These are phyloP conservation scores for Thelephora terrestris DNA, from an alignment of 1,284 basidiomycete species.

Conservation along the genomic window DNA sequence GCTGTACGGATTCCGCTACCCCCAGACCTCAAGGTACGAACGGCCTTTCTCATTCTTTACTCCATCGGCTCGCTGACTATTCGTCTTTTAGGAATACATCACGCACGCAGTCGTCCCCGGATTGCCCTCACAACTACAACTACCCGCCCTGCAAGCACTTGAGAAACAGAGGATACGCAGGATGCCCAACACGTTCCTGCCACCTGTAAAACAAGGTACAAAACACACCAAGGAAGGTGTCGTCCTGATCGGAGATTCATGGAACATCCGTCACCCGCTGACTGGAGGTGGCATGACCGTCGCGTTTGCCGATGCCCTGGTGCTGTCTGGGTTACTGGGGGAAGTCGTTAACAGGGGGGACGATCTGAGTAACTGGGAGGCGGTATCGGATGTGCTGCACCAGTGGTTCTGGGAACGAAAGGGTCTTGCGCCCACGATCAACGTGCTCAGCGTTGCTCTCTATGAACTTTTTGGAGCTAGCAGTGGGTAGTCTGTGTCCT, in stretches of 20 bases:
- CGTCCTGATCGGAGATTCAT: slow-evolving; percentile 89
- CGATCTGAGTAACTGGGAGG: slow-evolving; percentile 53
- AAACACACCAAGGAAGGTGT: slow-evolving; percentile 55
- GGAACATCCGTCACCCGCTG: slow-evolving; percentile 99
- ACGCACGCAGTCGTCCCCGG: slow-evolving; percentile 65
- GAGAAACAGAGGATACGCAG: slow-evolving; percentile 67
- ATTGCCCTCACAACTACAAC: slow-evolving; percentile 63
- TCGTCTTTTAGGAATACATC: slow-evolving; percentile 48
- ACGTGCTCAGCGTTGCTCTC: slow-evolving; percentile 83
- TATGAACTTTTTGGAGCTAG: slow-evolving; percentile 91
- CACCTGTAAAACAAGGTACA: slow-evolving; percentile 72
- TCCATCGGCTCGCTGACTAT: not conserved
- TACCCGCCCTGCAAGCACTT: slow-evolving; percentile 52
- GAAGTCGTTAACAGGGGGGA: slow-evolving; percentile 21
- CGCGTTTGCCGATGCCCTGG: slow-evolving; percentile 75
- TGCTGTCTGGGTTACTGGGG: slow-evolving; percentile 56
- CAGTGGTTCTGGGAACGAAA: slow-evolving; percentile 85
- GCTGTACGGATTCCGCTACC: slow-evolving; percentile 87
- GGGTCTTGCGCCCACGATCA: slow-evolving; percentile 72
- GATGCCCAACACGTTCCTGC: slow-evolving; percentile 97
- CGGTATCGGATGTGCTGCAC: slow-evolving; percentile 46
- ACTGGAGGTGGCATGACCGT: slow-evolving; percentile 98
- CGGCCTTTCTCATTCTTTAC: slow-evolving; percentile 4
- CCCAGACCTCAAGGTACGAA: slow-evolving; percentile 62
- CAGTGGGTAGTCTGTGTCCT: slow-evolving; percentile 38